Evolutionary conservation across 805 yeast species (phyloP).

Genomic region (Candida khao-thaluensis): DNA sequence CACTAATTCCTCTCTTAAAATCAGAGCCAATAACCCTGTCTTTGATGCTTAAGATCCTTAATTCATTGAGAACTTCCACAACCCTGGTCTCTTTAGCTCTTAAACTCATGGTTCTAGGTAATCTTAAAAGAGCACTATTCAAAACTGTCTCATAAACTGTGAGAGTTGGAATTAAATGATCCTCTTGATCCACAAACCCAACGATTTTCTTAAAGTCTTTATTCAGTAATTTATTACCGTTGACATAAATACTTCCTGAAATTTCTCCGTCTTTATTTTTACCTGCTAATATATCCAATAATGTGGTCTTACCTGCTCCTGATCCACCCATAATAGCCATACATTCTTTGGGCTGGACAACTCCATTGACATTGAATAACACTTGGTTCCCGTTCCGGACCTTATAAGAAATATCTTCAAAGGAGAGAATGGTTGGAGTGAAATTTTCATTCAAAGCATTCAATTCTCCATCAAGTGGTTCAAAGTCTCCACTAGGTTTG

Average conservation of each 20-base stretch:
- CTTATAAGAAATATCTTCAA: conserved; percentile 66
- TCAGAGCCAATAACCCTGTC: conserved; percentile 88
- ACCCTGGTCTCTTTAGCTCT: conserved; percentile 76
- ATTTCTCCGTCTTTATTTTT: conserved; percentile 76
- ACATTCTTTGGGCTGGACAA: conserved; percentile 83
- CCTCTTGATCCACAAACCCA: conserved; percentile 97
- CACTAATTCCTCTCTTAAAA: conserved; percentile 77
- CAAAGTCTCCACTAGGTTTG: conserved; percentile 25
- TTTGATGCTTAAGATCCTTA: conserved; percentile 77
- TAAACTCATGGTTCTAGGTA: conserved; percentile 78
- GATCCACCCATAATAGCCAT: conserved; percentile 98
- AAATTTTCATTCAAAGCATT: conserved; percentile 40
- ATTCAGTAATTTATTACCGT: conserved; percentile 55
- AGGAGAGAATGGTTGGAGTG: conserved; percentile 52
- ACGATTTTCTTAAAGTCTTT: conserved; percentile 61
- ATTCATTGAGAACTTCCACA: conserved; percentile 77
- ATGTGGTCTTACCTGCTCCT: conserved; percentile 96
- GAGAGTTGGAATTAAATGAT: conserved; percentile 82
- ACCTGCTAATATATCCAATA: conserved; percentile 86
- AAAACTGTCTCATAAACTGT: conserved; percentile 95
- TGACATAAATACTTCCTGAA: conserved; percentile 68
- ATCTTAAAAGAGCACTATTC: conserved; percentile 83
- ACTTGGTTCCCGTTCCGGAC: conserved; percentile 50
- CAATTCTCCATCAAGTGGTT: conserved; percentile 25
- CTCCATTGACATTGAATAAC: conserved; percentile 65